Evolutionary conservation across 202 grass and related monocot genomes (phyloP), one percentile per base, ranked within the genome.

Genomic region (Carex arenaria): DNA sequence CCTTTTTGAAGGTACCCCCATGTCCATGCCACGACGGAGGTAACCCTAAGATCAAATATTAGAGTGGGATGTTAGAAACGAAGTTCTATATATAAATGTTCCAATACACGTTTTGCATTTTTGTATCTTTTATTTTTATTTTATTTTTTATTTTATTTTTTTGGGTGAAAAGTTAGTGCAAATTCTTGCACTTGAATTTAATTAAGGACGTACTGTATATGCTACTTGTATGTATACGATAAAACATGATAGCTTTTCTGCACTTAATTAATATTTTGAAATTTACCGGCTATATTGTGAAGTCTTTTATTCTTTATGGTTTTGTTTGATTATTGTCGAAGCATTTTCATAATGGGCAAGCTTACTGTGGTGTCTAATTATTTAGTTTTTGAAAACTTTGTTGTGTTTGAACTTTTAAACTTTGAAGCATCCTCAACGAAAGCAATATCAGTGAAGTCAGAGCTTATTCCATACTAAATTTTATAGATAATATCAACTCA

Each of bases 1-100:
- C 72, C 90, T 97, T 67, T 97, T 97, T 64, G 90, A 92, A 22
- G 94, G 94, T 34, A 94, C 87, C 64, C 83, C 90, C 17, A 61
- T 65, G 4, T 94, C 94, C 85, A 92, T 97, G 90, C 78, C 90
- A 0, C 83, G 92, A 86, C 85, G 85, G 68, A 94, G 88, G 90
- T 87, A 67, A 64, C 89, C 53, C 15, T 17, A 79, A 81, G 10
- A 22, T 42, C 32, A 57, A 57, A 76, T 34, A 76, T 55, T 76
- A 76, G 72, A 57, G 7, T 76, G 49, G 42, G 32, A 55, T 55
- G 11, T 56, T 76, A 56, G 52, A 55, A 76, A 26, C 22, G 32
- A 76, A n/a, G 28, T 1, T n/a, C 14, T 18, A 13, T 7, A 76
- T 19, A 57, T 54, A 76, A 54, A 55, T 56, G 13, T 28, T 76